A percentile compares a stretch with the other conserved stretches of the same genome.
Evolutionary conservation across 345 rosid genomes (phyloP).

Genomic region (Rhizophora apiculata): DNA sequence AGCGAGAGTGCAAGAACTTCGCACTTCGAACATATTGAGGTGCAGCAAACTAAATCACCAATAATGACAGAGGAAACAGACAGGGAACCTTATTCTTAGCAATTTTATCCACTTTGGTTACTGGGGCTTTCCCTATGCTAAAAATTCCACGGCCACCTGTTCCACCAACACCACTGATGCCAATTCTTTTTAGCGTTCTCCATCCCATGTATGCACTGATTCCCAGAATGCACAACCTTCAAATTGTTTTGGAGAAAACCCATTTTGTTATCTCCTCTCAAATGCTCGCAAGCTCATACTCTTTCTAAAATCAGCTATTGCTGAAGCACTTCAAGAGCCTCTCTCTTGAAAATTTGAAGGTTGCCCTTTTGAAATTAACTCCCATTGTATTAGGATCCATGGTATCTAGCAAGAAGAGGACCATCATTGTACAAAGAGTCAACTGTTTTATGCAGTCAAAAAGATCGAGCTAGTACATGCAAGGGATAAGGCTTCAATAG

Average conservation of each 20-base stretch:
- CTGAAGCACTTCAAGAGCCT: conserved; percentile 39
- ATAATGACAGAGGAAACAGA: conserved; percentile 23
- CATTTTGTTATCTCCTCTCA: conserved; percentile 31
- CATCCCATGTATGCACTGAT: conserved; percentile 59
- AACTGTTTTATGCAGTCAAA: too few relatives aligned
- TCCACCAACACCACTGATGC: conserved; percentile 80
- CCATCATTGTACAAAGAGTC: too few relatives aligned
- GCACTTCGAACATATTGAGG: conserved; percentile 5
- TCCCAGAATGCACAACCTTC: conserved; percentile 62
- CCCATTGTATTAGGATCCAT: conserved; percentile 27
- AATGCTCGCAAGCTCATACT: conserved; percentile 50
- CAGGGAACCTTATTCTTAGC: conserved; percentile 73
- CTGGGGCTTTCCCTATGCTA: conserved; percentile 85
- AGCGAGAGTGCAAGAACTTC: not conserved
- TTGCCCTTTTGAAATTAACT: conserved; percentile 34
- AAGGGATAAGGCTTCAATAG: too few relatives aligned
- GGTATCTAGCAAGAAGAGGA: too few relatives aligned
- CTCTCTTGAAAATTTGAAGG: conserved; percentile 40
- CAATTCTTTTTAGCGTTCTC: conserved; percentile 78
- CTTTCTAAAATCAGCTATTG: conserved; percentile 29
- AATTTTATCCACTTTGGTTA: conserved; percentile 81
- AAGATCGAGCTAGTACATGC: too few relatives aligned
- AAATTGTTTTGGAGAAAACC: conserved; percentile 12
- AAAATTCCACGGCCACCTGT: conserved; percentile 83
- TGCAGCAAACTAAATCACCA: not conserved